Evolutionary conservation across 176 grass and related monocot genomes (phyloP), one percentile per base, ranked within the genome.

Genomic region (Carex pumila): DNA sequence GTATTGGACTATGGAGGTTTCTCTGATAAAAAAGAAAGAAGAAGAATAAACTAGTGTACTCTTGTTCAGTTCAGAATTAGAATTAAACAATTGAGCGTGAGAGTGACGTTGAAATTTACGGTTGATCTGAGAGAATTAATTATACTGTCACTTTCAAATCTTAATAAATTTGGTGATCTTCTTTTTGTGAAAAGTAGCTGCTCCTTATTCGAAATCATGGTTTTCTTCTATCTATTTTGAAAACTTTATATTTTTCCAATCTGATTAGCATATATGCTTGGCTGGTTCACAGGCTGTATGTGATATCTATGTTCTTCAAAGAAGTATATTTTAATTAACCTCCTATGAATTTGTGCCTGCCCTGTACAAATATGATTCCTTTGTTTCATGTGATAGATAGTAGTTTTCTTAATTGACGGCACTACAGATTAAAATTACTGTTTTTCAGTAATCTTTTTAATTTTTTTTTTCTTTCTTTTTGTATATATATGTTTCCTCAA

Each of bases 141-240:
- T 78, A n/a, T 56, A 56, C 11, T 78, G 50, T 78, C 73, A 78
- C 73, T 78, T 78, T 78, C 73, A 57, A 78, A 78, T 77, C 73
- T 77, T 52, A 77, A 56, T 77, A 31, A 55, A 77, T 77, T 75
- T 77, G 22, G 25, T 77, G 73, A 76, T 76, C 22, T 56, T 55
- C 49, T 31, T 21, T 55, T 71, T 32, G 73, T 55, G 22, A 77
- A 77, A 52, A 15, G 29, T 77, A 76, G 25, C 13, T 14, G 22
- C 52, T 77, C 50, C 73, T 77, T 47, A 5, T 9, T 77, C 0
- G 1, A 30, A 76, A 29, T 31, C 49, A 54, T 76, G 21, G 19
- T 76, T 49, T 12, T 73, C 18, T 76, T 52, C 71, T 54, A 54
- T 55, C 71, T 76, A 30, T 76, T 76, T 29, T 55, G 21, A 76